These are phyloP conservation scores for Lophiostoma macrostomum DNA, from an alignment of 495 filamentous ascomycete genomes.

Conservation along the genomic window DNA sequence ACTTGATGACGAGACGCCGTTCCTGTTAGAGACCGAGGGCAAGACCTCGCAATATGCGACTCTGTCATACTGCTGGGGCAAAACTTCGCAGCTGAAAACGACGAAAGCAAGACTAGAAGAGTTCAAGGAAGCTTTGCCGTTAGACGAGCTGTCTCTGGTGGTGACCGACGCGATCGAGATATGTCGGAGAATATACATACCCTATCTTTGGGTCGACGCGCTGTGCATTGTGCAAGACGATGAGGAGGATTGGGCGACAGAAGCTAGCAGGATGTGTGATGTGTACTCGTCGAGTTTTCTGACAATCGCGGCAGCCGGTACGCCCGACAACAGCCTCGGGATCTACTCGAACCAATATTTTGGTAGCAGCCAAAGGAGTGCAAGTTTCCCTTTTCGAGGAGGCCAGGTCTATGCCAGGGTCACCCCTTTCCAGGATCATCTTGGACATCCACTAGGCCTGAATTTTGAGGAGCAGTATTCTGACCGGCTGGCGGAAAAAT, in stretches of 20 bases:
- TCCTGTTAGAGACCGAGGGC: neutral
- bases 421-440: neutral
- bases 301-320: conserved; percentile 3
- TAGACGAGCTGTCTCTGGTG: neutral
- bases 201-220: conserved; percentile 4
- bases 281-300: neutral
- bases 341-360: neutral
- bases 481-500: neutral
- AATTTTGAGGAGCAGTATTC: conserved; percentile 1
- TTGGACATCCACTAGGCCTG: neutral
- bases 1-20: neutral
- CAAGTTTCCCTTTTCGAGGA: neutral
- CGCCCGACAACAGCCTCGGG: neutral
- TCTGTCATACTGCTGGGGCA: conserved; percentile 1
- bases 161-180: neutral
- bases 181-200: neutral
- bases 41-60: neutral
- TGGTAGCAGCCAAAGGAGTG: neutral
- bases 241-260: neutral
- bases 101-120: neutral
- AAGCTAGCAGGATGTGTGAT: conserved; percentile 6
- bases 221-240: conserved; percentile 3
- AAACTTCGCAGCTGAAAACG: neutral
- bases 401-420: neutral
- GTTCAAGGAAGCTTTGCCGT: neutral